Base-by-base conservation (phyloP, 192 early-diverging fungal species). In the Martensiomyces pterosporus region DNA sequence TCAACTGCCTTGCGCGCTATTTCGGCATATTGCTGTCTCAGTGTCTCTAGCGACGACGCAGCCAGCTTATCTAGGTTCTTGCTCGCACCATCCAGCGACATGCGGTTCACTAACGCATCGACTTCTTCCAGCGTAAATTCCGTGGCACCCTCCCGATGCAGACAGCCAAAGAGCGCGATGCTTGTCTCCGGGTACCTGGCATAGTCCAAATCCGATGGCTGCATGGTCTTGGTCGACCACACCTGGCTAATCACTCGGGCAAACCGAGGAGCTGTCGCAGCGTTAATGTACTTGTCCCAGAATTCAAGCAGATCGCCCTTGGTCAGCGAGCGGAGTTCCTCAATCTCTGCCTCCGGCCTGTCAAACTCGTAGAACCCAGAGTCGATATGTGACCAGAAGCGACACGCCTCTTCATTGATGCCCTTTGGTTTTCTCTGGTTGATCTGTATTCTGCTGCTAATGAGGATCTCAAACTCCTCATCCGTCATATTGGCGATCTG, bases 281-380 rank as follows among this genome's bases (percentile, higher is more conserved):
- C 54, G 32, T 63, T 57, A 5, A 70, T 24, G 38, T 66, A 57
- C 19, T 33, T 57, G 51, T 66, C 58, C 61, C 58, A 66, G 23
- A 40, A 56, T n/a, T 21, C 34, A 1, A 77, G 36, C 42, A 77
- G 15, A 32, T 57, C 55, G 4, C 40, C 44, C 15, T 63, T 57
- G 32, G 24, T 40, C 14, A 76, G 36, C 17, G 4, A 14, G 15
- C 39, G 34, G 2, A 70, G 32, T 3, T 39, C 15, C 2, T 39
- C 42, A 0, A 66, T 43, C 4, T 52, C 50, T 0, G 41, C 25
- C 4, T 49, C 22, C 9, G 38, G 9, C 9, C 79, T 60, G 23
- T 89, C 78, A 78, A 96, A 96, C 40, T 89, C 82, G 57, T 85
- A 93, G 52, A 70, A 81, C 4, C 75, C 68, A 3, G 63, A 72